Conservation (phyloP, 106 monocot genomes). For the Phalaenopsis aphrodite region DNA sequence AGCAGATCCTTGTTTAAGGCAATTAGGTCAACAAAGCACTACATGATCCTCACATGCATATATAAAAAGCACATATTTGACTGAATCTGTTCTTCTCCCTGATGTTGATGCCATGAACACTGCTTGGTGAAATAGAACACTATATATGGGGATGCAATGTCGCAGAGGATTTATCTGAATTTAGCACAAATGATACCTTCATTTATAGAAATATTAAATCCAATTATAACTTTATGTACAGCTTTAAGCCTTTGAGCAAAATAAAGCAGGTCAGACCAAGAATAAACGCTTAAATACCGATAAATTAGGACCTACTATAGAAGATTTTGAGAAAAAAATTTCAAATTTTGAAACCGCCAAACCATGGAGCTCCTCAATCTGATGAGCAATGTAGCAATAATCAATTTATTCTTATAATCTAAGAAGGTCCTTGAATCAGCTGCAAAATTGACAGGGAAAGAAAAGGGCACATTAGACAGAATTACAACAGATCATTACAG, state of each 20-base stretch:
- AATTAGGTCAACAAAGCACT: neutral
- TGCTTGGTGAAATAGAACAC: neutral
- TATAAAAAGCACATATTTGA: neutral
- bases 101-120: neutral
- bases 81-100: neutral
- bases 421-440: neutral
- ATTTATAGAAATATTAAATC: neutral
- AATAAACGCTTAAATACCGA: neutral
- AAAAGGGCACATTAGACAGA: neutral
- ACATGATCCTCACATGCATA: neutral
- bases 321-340: neutral
- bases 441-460: neutral
- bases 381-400: neutral
- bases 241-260: neutral
- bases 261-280: neutral
- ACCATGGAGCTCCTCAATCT: neutral
- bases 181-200: neutral
- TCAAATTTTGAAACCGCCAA: neutral
- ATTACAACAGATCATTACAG: neutral
- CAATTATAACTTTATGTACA: neutral
- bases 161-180: neutral
- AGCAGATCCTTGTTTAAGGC: neutral
- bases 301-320: neutral
- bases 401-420: too few species aligned
- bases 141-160: neutral